Evolutionary conservation across 805 yeast genomes (phyloP), one percentile per base, ranked within the genome.

Genomic region (Pichia nakasei): DNA sequence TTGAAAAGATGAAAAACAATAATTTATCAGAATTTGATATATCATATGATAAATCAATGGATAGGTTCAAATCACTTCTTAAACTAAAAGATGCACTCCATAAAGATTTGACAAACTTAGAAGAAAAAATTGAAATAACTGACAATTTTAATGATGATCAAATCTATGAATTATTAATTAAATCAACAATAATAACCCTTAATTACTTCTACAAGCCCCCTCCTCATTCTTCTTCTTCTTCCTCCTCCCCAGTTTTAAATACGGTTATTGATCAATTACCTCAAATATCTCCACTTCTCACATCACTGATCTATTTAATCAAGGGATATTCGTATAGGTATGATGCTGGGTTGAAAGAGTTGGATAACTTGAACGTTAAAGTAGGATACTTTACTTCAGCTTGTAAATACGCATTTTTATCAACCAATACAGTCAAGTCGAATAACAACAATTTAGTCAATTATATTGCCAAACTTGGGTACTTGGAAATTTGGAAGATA

Each of bases 221-320:
- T 7, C 20, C 26, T 29, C 33, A 11, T n/a, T n/a, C n/a, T n/a
- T n/a, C n/a, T n/a, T n/a, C n/a, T n/a, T n/a, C n/a, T n/a, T n/a
- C n/a, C n/a, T n/a, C n/a, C n/a, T n/a, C n/a, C n/a, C n/a, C n/a
- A n/a, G n/a, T n/a, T n/a, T n/a, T n/a, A n/a, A n/a, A n/a, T n/a
- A n/a, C n/a, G n/a, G n/a, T n/a, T 24, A 37, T 40, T 35, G 42
- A 27, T 17, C 6, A 33, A 33, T 6, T 42, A 13, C 3, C 18
- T 19, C 31, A 31, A 9, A 35, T 36, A 24, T 38, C 43, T 8
- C 65, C 65, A 5, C 37, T 58, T 24, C 42, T 61, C 15, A 35
- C 53, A 8, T 53, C 65, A 1, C 38, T 59, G n/a, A 18, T 55
- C 4, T 58, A 52, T 37, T 56, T 50, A 21, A 53, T 56, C 18